A percentile compares a stretch with the other conserved stretches of the same genome.
Conservation (phyloP, 768 basidiomycete species). For the Mycena olivaceomarginata region DNA sequence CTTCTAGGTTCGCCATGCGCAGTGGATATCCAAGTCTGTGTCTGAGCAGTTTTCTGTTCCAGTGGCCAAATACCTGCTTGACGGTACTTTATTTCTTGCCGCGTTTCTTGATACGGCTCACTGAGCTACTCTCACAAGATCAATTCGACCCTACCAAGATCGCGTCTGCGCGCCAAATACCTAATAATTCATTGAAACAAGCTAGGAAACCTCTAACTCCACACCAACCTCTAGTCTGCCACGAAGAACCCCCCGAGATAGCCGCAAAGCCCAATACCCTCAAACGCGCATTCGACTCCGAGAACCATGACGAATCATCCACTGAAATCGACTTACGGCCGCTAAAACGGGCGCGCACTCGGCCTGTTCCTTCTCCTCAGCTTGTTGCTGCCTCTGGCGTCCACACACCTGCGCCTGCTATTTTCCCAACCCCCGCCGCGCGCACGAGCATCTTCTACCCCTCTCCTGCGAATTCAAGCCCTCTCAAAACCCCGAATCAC, state of each 20-base stretch:
- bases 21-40: slow-evolving; percentile 43
- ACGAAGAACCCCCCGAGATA: background rate
- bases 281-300: slow-evolving; percentile 37
- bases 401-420: slow-evolving; percentile 5
- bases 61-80: slow-evolving; percentile 41
- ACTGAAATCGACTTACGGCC: slow-evolving; percentile 36
- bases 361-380: slow-evolving; percentile 11
- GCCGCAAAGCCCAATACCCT: slow-evolving; percentile 22
- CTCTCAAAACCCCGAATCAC: slow-evolving; percentile 13
- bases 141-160: slow-evolving; percentile 37
- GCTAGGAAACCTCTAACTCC: background rate
- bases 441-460: slow-evolving; percentile 28
- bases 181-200: background rate
- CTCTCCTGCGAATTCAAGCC: slow-evolving; percentile 32
- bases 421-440: slow-evolving; percentile 16
- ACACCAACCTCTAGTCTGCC: background rate
- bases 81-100: slow-evolving; percentile 20
- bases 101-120: background rate
- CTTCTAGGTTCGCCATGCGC: slow-evolving; percentile 40
- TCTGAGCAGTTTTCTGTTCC: slow-evolving; percentile 36
- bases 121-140: slow-evolving; percentile 21
- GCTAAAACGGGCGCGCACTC: slow-evolving; percentile 37
- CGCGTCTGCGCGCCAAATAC: background rate
- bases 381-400: slow-evolving; percentile 7
- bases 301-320: slow-evolving; percentile 29